Base-by-base conservation (phyloP, 2,329 filamentous ascomycete species). In the Nigrograna mackinnonii region DNA sequence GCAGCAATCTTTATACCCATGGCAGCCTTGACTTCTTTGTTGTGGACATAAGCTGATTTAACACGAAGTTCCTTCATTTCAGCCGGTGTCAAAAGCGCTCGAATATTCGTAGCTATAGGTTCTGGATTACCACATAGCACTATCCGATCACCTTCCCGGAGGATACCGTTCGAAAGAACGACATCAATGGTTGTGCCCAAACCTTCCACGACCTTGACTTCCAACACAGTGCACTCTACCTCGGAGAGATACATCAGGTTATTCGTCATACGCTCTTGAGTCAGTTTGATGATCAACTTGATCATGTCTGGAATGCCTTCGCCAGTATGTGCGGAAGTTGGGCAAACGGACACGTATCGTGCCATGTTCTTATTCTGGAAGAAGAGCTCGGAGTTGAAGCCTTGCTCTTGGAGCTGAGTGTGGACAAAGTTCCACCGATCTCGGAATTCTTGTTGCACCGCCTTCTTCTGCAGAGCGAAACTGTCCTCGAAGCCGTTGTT, bases 301-400 rank as follows among this genome's bases (percentile, higher is more conserved):
- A 99, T 78, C 91, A 99, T 92, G 70, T 99, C 94, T 18, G 94
- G 94, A 55, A 99, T 92, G 84, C 94, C 94, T 75, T 99, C 94
- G 60, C 94, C 95, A n/a, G 94, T 97, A 72, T 96, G 90, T 13
- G 95, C 95, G 3, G 94, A 97, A 4, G 95, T 99, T 30, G 94
- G 94, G 39, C 96, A 90, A 46, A 99, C 80, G n/a, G 94, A 99
- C 44, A 99, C 94, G 62, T 85, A 88, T 67, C 86, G 87, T 48
- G 91, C 85, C 89, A 97, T 92, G 49, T 89, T 95, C 78, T 95
- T 96, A 79, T 99, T 99, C 76, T 97, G 88, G 75, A 89, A 96
- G 78, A 86, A 97, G 37, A 99, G 79, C 73, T 97, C 92, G 2
- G 94, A 85, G 78, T 99, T 99, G 83, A 99, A 97, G 52, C 91